A percentile compares a stretch with the other conserved stretches of the same genome.
Conservation (phyloP, 176 grass and related monocot genomes). For the Hyparrhenia diplandra region DNA sequence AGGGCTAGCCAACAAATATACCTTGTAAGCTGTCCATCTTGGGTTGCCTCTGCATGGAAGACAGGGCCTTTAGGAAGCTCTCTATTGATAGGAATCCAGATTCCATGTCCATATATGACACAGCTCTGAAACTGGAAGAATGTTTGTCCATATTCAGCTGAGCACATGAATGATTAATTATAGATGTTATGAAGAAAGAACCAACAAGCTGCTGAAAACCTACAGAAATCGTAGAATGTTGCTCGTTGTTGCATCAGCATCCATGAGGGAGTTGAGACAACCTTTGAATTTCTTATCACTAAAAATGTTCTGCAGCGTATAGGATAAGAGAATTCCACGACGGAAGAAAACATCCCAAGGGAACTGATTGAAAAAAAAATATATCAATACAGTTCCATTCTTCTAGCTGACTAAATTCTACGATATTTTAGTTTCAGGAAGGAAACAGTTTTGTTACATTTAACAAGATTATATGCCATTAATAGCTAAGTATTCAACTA, state of each 20-base stretch:
- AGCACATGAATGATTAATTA: constrained; percentile 10
- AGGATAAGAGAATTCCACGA: constrained; percentile 26
- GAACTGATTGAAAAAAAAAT: too few relatives aligned
- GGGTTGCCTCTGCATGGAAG: constrained; percentile 72
- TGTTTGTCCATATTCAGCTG: constrained; percentile 16
- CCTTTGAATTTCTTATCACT: constrained; percentile 71
- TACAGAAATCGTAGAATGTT: constrained; percentile 80
- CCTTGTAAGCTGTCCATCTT: constrained; percentile 76
- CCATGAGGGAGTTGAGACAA: constrained; percentile 60
- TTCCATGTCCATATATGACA: constrained; percentile 79
- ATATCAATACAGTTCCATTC: too few relatives aligned
- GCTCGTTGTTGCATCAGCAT: constrained; percentile 63
- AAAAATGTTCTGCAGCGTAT: constrained; percentile 63
- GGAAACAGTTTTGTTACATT: too few relatives aligned
- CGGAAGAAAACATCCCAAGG: too few relatives aligned
- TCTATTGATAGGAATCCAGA: constrained; percentile 66
- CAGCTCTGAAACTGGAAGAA: constrained; percentile 68
- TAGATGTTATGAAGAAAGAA: neutral
- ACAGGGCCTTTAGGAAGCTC: constrained; percentile 62
- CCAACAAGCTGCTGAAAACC: constrained; percentile 30
- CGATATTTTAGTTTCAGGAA: too few relatives aligned
- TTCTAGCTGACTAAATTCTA: too few relatives aligned
- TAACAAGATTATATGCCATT: too few relatives aligned
- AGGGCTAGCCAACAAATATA: constrained; percentile 23
- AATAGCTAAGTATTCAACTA: too few relatives aligned